These are phyloP conservation scores for Talaromyces borbonicus DNA, from an alignment of 495 filamentous ascomycete species.

Conservation along the genomic window DNA sequence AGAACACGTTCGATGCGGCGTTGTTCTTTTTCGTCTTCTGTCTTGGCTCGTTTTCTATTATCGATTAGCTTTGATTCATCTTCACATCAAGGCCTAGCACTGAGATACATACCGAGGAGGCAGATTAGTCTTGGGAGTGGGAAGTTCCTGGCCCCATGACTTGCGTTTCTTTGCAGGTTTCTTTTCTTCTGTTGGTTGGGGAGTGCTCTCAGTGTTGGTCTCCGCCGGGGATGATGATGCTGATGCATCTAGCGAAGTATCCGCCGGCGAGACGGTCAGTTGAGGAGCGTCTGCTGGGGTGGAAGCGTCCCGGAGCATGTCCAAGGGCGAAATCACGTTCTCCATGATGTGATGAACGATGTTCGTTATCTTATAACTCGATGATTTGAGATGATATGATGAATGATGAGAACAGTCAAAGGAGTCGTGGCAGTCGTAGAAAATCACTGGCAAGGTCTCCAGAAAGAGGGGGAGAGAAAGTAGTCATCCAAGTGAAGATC, in stretches of 20 bases:
- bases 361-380: neutral
- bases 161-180: conserved; percentile 92
- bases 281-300: conserved; percentile 28
- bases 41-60: conserved; percentile 89
- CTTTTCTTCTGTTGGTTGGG: conserved; percentile 48
- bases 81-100: no score
- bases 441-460: neutral
- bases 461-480: neutral
- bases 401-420: neutral
- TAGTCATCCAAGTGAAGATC: conserved; percentile 2
- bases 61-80: conserved; percentile 7
- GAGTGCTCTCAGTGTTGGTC: conserved; percentile 19
- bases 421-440: conserved; percentile 5
- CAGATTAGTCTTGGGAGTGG: conserved; percentile 91
- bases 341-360: conserved; percentile 22
- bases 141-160: conserved; percentile 97
- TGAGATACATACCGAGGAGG: conserved; percentile 68
- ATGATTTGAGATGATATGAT: neutral
- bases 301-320: conserved; percentile 23
- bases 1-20: conserved; percentile 94
- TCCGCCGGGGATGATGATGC: conserved; percentile 10
- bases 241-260: conserved; percentile 29
- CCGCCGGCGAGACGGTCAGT: conserved; percentile 42
- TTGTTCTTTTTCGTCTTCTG: conserved; percentile 97
- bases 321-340: conserved; percentile 24